phyloP scores from a whole-genome alignment of 192 early-diverging fungal species.

The Chytriomyces confervae region DNA sequence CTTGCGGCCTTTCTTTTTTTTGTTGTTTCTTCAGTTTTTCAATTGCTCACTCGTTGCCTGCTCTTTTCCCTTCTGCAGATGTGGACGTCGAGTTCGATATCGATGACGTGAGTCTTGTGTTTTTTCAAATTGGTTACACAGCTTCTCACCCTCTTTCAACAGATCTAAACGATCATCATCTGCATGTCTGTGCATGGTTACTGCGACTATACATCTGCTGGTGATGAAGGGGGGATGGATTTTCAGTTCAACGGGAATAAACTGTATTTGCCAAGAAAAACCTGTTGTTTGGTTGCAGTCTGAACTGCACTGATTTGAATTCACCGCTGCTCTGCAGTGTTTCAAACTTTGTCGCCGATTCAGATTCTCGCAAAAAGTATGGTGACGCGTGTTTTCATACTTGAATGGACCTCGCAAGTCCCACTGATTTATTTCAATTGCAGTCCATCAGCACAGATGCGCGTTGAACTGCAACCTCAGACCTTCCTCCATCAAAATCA shows the following conservation, averaged over 20 bases:
- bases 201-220: too few relatives aligned
- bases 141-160: not conserved
- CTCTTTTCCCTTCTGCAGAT: constrained; percentile 42
- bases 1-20: constrained; percentile 52
- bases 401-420: not conserved
- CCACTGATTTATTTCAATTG: not conserved
- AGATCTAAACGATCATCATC: constrained; percentile 6
- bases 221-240: too few relatives aligned
- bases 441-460: not conserved
- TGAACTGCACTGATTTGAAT: too few relatives aligned
- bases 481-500: not conserved
- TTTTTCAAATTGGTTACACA: not conserved
- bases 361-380: not conserved
- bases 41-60: not conserved
- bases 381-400: not conserved
- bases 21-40: constrained; percentile 38
- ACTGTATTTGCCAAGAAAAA: too few relatives aligned
- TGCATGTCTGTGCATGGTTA: too few relatives aligned
- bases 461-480: not conserved
- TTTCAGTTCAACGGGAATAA: too few relatives aligned
- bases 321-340: too few relatives aligned
- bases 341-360: not conserved
- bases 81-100: constrained; percentile 92
- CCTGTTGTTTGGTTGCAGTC: too few relatives aligned
- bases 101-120: constrained; percentile 64